These are phyloP conservation scores for Pseudozyma sp. DNA, from an alignment of 1,284 basidiomycete genomes.

Conservation along the genomic window DNA sequence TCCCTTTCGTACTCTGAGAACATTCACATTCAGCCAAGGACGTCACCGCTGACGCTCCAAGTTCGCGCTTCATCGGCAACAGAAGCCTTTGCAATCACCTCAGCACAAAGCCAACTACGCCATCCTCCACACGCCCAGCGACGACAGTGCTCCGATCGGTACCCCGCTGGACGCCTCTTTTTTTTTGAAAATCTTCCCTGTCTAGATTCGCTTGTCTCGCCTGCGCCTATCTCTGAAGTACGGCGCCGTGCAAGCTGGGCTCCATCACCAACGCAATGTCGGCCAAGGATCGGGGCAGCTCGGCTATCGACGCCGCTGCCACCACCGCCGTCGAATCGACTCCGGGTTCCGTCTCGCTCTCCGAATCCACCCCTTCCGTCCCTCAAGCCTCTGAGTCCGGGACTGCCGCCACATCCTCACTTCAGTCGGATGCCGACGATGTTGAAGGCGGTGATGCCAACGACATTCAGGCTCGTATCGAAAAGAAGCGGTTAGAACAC, in stretches of 20 bases:
- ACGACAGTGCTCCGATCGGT: too few relatives aligned
- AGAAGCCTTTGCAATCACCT: too few relatives aligned
- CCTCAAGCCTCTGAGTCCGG: conserved; percentile 21
- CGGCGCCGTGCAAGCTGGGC: background rate
- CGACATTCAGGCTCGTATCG: conserved; percentile 51
- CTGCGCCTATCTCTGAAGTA: background rate
- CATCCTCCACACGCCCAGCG: too few relatives aligned
- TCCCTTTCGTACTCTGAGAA: background rate
- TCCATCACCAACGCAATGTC: conserved; percentile 16
- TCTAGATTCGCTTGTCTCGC: background rate
- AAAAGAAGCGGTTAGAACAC: conserved; percentile 57
- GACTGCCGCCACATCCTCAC: conserved; percentile 32
- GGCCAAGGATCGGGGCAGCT: conserved; percentile 15
- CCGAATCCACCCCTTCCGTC: conserved; percentile 47
- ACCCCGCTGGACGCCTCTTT: too few relatives aligned
- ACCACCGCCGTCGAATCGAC: conserved; percentile 27
- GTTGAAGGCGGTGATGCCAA: conserved; percentile 22
- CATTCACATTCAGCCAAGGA: background rate
- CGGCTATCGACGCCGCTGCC: conserved; percentile 12
- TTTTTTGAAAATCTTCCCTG: background rate
- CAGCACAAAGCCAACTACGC: too few relatives aligned
- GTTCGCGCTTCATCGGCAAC: too few relatives aligned
- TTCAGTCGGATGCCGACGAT: conserved; percentile 27
- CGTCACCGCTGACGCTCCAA: too few relatives aligned
- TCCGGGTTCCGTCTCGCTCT: conserved; percentile 38